These are phyloP conservation scores for Verticillium zaregamsianum DNA, from an alignment of 2,329 filamentous ascomycete genomes.

Conservation along the genomic window DNA sequence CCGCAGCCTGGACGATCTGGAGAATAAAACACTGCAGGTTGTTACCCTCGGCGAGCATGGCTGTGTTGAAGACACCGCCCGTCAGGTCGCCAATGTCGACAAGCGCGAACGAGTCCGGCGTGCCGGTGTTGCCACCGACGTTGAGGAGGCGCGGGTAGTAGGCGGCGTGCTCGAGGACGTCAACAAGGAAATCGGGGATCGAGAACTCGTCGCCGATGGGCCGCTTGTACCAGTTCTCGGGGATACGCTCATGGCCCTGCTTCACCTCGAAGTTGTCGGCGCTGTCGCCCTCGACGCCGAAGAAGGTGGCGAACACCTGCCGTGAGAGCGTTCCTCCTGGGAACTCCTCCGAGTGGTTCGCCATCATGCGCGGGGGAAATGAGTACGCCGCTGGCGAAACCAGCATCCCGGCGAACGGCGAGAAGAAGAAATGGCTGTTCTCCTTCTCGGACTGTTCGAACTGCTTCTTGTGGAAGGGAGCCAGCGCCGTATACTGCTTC, in stretches of 20 bases:
- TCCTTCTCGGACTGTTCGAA: slow-evolving; percentile 42
- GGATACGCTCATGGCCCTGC: slow-evolving; percentile 46
- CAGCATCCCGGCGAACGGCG: slow-evolving; percentile 45
- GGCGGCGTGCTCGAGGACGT: slow-evolving; percentile 29
- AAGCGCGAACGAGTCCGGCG: slow-evolving; percentile 45
- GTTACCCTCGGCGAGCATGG: slow-evolving; percentile 39
- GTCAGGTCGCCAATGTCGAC: slow-evolving; percentile 37
- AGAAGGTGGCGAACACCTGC: slow-evolving; percentile 40
- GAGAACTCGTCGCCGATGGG: slow-evolving; percentile 37
- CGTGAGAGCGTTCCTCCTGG: slow-evolving; percentile 24
- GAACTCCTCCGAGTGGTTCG: slow-evolving; percentile 38
- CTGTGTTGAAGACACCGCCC: slow-evolving; percentile 37
- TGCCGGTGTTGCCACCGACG: slow-evolving; percentile 49
- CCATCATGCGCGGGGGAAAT: slow-evolving; percentile 37
- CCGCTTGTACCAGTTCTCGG: slow-evolving; percentile 44
- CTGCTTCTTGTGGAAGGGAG: slow-evolving; percentile 20
- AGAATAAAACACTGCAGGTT: slow-evolving; percentile 37
- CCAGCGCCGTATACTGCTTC: slow-evolving; percentile 3
- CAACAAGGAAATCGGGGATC: slow-evolving; percentile 34
- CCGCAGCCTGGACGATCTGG: slow-evolving; percentile 31
- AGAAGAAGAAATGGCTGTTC: slow-evolving; percentile 52
- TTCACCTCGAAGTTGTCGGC: slow-evolving; percentile 36
- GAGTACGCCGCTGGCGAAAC: slow-evolving; percentile 43
- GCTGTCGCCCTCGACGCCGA: slow-evolving; percentile 34
- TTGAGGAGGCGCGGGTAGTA: slow-evolving; percentile 37